phyloP scores from a whole-genome alignment of 768 basidiomycete species.

The Naganishia vaughanmartiniae region DNA sequence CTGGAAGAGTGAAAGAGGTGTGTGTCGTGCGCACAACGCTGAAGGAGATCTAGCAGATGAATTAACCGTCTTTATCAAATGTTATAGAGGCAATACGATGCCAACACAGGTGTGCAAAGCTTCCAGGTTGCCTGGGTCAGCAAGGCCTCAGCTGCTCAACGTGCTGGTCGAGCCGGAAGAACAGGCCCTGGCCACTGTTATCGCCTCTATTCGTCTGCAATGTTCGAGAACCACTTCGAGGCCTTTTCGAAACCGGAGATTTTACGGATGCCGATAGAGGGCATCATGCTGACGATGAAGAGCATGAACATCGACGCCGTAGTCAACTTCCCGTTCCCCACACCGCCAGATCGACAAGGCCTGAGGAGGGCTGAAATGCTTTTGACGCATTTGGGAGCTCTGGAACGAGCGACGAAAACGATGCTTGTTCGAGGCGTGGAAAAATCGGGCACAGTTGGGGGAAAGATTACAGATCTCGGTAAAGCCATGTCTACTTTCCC shows the following conservation, averaged over 20 bases:
- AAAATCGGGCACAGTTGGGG: slow-evolving; percentile 52
- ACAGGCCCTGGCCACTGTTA: slow-evolving; percentile 99
- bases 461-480: slow-evolving; percentile 83
- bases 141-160: slow-evolving; percentile 89
- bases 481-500: slow-evolving; percentile 90
- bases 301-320: slow-evolving; percentile 97
- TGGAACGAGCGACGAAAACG: slow-evolving; percentile 56
- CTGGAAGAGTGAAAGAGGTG: slow-evolving; percentile 91
- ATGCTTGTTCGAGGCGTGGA: slow-evolving; percentile 46
- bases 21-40: background rate
- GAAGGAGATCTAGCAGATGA: background rate
- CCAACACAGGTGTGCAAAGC: slow-evolving; percentile 75
- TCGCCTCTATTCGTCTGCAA: slow-evolving; percentile 88
- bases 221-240: slow-evolving; percentile 90
- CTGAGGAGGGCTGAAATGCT: slow-evolving; percentile 78
- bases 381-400: slow-evolving; percentile 77
- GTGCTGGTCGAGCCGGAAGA: slow-evolving; percentile 93
- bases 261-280: slow-evolving; percentile 91
- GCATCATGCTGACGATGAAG: slow-evolving; percentile 97
- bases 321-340: slow-evolving; percentile 96
- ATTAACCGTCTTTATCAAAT: background rate
- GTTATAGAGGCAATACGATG: slow-evolving; percentile 74
- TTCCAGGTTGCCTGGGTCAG: slow-evolving; percentile 92
- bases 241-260: slow-evolving; percentile 87
- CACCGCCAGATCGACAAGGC: slow-evolving; percentile 76